These are phyloP conservation scores for Metschnikowia drakensbergensis DNA, from an alignment of 805 yeast genomes.

Conservation along the genomic window DNA sequence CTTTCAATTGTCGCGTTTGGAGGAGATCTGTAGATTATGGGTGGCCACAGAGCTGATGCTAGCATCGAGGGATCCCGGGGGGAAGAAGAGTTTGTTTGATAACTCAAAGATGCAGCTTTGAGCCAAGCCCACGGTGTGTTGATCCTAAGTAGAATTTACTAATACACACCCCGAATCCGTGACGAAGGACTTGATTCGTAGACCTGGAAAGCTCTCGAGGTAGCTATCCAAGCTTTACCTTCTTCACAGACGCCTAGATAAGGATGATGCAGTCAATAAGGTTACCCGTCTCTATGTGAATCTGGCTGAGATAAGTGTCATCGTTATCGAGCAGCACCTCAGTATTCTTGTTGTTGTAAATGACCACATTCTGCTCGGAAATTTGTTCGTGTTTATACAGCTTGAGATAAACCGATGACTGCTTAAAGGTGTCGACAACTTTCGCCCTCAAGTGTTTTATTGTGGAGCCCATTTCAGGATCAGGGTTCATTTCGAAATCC, in stretches of 20 bases:
- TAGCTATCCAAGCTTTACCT: not conserved
- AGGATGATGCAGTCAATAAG: conserved; percentile 27
- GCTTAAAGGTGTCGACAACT: conserved; percentile 52
- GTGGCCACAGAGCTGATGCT: conserved; percentile 56
- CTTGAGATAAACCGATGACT: conserved; percentile 25
- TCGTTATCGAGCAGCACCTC: conserved; percentile 23
- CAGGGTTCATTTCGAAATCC: conserved; percentile 56
- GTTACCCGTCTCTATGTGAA: conserved; percentile 42
- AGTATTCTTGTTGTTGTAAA: conserved; percentile 28
- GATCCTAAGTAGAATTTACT: too few relatives aligned
- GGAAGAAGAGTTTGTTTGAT: not conserved
- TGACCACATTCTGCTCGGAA: conserved; percentile 20
- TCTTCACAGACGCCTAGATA: not conserved
- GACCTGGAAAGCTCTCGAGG: too few relatives aligned
- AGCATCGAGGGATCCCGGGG: conserved; percentile 14
- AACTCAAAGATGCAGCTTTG: not conserved
- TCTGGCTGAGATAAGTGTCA: conserved; percentile 32
- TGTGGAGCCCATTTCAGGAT: conserved; percentile 69
- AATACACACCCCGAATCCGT: too few relatives aligned
- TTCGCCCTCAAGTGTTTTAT: conserved; percentile 58
- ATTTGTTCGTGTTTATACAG: conserved; percentile 10
- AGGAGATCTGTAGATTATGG: conserved; percentile 58
- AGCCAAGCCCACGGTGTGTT: not conserved
- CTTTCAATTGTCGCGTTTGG: conserved; percentile 40
- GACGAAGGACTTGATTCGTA: too few relatives aligned